Percentiles rank a stretch among this genome's conserved stretches.
phyloP scores from a whole-genome alignment of 2,329 filamentous ascomycete species.

The Colletotrichum paranaense region DNA sequence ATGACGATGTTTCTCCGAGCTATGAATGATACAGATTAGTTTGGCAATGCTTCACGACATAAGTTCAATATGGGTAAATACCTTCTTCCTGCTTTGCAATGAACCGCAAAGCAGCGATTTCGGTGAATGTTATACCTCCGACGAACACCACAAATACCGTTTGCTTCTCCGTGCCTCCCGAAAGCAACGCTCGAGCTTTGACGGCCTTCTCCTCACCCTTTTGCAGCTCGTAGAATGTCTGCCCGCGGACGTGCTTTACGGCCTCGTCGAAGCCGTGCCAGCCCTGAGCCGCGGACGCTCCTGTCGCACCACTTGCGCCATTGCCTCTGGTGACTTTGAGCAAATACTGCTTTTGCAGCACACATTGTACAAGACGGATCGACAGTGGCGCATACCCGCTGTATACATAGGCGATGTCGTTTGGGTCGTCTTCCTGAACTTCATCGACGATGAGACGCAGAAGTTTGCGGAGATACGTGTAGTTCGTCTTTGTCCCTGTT shows the following conservation, averaged over 20 bases:
- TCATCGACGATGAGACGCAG: conserved; percentile 94
- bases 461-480: conserved; percentile 86
- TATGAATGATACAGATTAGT: conserved; percentile 43
- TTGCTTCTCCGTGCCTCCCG: conserved; percentile 80
- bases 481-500: conserved; percentile 83
- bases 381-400: conserved; percentile 96
- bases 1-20: conserved; percentile 87
- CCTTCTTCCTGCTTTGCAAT: conserved; percentile 86
- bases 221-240: conserved; percentile 92
- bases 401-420: conserved; percentile 98
- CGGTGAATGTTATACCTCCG: conserved; percentile 95
- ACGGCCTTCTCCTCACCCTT: conserved; percentile 93
- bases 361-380: conserved; percentile 89
- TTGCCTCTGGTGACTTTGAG: conserved; percentile 76
- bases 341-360: conserved; percentile 90
- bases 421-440: conserved; percentile 93
- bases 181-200: conserved; percentile 85
- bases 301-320: conserved; percentile 57
- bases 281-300: conserved; percentile 69
- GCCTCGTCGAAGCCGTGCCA: conserved; percentile 96
- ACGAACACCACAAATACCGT: conserved; percentile 97
- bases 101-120: conserved; percentile 93
- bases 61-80: conserved; percentile 42
- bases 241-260: conserved; percentile 86
- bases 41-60: neutral